phyloP scores from a whole-genome alignment of 1,284 basidiomycete species.

The Farysia itapuensis region DNA sequence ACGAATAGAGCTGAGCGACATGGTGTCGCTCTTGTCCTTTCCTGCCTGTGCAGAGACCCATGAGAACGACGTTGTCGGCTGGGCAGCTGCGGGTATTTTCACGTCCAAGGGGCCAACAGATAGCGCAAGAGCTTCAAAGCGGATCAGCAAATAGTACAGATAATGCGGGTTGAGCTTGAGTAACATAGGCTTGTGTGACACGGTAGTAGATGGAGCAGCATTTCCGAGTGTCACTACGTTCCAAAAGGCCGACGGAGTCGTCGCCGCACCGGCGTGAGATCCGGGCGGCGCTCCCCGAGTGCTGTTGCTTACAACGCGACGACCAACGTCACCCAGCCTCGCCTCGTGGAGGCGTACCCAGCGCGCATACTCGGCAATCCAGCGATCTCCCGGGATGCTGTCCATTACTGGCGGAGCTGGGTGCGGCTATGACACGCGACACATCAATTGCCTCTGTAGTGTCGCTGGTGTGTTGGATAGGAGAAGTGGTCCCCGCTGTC shows the following conservation, averaged over 20 bases:
- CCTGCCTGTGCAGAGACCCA: constrained; percentile 20
- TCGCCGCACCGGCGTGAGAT: too few relatives aligned
- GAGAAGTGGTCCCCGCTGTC: too few relatives aligned
- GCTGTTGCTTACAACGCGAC: neutral
- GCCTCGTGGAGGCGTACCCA: constrained; percentile 46
- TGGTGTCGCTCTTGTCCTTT: constrained; percentile 64
- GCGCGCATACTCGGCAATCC: constrained; percentile 42
- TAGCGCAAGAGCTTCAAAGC: constrained; percentile 76
- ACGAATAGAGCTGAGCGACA: constrained; percentile 75
- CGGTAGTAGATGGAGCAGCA: neutral
- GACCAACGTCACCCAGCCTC: constrained; percentile 25
- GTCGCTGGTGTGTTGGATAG: too few relatives aligned
- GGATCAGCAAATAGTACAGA: constrained; percentile 82
- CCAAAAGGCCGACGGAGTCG: constrained; percentile 23
- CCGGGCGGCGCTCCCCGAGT: constrained; percentile 2
- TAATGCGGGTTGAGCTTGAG: constrained; percentile 77
- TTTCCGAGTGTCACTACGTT: constrained; percentile 25
- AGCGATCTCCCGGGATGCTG: constrained; percentile 36
- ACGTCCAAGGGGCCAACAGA: constrained; percentile 77
- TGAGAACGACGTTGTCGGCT: constrained; percentile 65
- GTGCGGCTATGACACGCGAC: too few relatives aligned
- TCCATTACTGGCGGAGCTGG: constrained; percentile 40
- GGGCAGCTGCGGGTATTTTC: constrained; percentile 55
- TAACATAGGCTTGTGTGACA: constrained; percentile 61
- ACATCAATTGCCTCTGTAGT: too few relatives aligned